phyloP scores from a whole-genome alignment of 345 rosid genomes.

The Eucalyptus shirleyi region DNA sequence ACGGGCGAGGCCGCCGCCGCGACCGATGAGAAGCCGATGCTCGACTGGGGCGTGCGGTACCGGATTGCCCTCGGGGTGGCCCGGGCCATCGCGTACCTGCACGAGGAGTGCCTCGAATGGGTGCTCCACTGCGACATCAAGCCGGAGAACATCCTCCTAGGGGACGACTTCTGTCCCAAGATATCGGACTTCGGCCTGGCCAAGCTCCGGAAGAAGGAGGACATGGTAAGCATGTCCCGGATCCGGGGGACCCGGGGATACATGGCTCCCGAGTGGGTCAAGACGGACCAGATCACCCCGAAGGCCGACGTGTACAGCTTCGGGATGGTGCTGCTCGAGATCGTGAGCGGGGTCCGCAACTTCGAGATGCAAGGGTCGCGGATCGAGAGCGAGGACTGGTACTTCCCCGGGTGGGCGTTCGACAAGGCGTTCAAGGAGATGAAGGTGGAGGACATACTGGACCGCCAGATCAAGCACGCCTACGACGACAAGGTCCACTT shows the following conservation, averaged over 20 bases:
- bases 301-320: conserved; percentile 68
- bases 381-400: conserved; percentile 51
- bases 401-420: conserved; percentile 60
- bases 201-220: conserved; percentile 56
- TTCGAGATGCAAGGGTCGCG: conserved; percentile 30
- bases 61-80: conserved; percentile 62
- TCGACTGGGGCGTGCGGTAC: conserved; percentile 50
- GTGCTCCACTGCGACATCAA: conserved; percentile 62
- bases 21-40: conserved; percentile 1
- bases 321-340: conserved; percentile 57
- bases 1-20: neutral
- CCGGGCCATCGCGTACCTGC: conserved; percentile 58
- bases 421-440: conserved; percentile 49
- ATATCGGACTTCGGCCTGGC: conserved; percentile 65
- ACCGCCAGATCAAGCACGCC: conserved; percentile 37
- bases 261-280: conserved; percentile 67
- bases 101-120: conserved; percentile 64
- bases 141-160: conserved; percentile 54
- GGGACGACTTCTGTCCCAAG: conserved; percentile 52
- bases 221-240: conserved; percentile 51
- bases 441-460: conserved; percentile 58
- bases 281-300: conserved; percentile 42
- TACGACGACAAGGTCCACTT: conserved; percentile 34
- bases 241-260: conserved; percentile 65
- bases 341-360: conserved; percentile 47